Base-by-base conservation (phyloP, 2,329 filamentous ascomycete genomes). In the Arthrobotrys entomopaga region DNA sequence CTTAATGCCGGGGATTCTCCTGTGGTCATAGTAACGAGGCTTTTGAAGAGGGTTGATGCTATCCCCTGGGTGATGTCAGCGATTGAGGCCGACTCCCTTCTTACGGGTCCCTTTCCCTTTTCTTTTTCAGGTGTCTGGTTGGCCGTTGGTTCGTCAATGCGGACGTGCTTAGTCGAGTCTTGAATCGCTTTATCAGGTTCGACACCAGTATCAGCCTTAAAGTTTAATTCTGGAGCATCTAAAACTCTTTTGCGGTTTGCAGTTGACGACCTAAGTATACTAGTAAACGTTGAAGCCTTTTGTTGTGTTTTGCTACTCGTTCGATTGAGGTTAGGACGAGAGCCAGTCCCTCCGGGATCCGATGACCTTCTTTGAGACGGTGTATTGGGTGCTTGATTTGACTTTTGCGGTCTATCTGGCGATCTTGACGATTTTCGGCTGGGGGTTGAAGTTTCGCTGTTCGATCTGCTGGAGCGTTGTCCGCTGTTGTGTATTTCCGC, bases 341-440 rank as follows among this genome's bases (percentile, higher is more conserved):
- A 49, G 8, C n/a, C 48, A 1, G 16, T 24, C 22, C 56, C 69
- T 11, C 61, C 20, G 10, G 29, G 29, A 7, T 67, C 70, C 1
- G 70, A 67, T 38, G 13, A 29, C 22, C 50, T 49, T 49, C 58
- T 60, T 34, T 43, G 50, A 6, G 16, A 20, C n/a, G 46, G 65
- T 20, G 24, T 58, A 19, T 43, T 13, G 20, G 46, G 20, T 7
- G 40, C n/a, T 49, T 22, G 3, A 34, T 22, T 16, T 19, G 10
- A 3, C 20, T 26, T 43, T 10, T 38, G 40, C 40, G 49, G 40
- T n/a, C 60, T 43, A 5, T 7, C 42, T 16, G 70, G 70, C 34
- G 70, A 74, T 52, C 52, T 52, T n/a, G 63, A 66, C 15, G 70
- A 66, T 50, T 67, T 74, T 54, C 63, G 49, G 52, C 70, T 74